Conservation (phyloP, 1,284 basidiomycete species). For the Ustilago tritici region DNA sequence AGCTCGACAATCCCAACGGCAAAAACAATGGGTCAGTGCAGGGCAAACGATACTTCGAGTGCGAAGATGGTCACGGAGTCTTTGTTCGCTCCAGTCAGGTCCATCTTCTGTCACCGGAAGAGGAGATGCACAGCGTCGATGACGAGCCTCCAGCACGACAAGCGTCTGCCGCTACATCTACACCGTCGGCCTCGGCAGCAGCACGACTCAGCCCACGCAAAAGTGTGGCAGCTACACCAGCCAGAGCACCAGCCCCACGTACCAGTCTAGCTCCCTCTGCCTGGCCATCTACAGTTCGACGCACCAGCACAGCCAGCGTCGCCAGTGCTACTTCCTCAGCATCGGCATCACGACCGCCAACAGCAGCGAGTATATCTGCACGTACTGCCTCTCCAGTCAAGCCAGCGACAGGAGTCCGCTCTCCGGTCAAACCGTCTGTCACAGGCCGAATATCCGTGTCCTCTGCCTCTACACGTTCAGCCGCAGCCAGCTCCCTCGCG, state of each 20-base stretch:
- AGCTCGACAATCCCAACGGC: constrained; percentile 79
- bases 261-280: constrained; percentile 22
- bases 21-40: constrained; percentile 96
- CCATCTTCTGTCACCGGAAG: constrained; percentile 72
- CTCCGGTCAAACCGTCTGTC: constrained; percentile 39
- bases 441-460: constrained; percentile 32
- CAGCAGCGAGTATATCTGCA: constrained; percentile 22
- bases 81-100: constrained; percentile 92
- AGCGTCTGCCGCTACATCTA: constrained; percentile 11
- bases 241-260: constrained; percentile 20
- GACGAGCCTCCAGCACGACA: constrained; percentile 29
- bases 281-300: constrained; percentile 21
- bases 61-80: constrained; percentile 82
- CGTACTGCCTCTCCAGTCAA: constrained; percentile 37
- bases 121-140: constrained; percentile 48
- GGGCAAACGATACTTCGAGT: constrained; percentile 86
- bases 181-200: constrained; percentile 25
- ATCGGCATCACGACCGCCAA: constrained; percentile 34
- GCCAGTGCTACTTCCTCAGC: constrained; percentile 29
- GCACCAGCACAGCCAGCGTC: constrained; percentile 29
- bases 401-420: constrained; percentile 20
- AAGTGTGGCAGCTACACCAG: constrained; percentile 33
- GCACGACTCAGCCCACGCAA: constrained; percentile 41
- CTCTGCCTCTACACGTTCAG: constrained; percentile 33
- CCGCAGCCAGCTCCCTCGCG: constrained; percentile 27